These are phyloP conservation scores for Fraxinus anomala DNA, from an alignment of 257 asterid genomes.

Conservation along the genomic window DNA sequence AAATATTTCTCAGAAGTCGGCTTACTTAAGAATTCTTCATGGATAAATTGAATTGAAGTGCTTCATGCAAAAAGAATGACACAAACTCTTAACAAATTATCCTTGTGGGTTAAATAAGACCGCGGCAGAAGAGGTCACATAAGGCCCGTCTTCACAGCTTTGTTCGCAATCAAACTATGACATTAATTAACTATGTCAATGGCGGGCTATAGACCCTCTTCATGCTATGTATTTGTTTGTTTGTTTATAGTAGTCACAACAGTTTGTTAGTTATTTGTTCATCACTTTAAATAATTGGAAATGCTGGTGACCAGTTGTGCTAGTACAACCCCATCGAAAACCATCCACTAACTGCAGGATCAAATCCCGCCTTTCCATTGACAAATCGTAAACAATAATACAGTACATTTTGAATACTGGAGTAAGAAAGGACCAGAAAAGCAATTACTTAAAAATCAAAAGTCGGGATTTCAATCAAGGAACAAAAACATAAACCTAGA, in stretches of 20 bases:
- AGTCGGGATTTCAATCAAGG: background rate
- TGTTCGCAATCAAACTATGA: slow-evolving; percentile 1
- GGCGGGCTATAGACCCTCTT: background rate
- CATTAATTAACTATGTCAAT: slow-evolving; percentile 17
- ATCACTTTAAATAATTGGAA: background rate
- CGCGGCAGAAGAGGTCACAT: background rate
- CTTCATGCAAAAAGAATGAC: background rate
- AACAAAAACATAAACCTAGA: background rate
- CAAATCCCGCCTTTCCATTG: background rate
- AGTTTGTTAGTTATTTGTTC: background rate
- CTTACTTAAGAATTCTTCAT: background rate
- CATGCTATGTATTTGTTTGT: background rate
- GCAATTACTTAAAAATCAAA: background rate
- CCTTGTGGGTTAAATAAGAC: background rate
- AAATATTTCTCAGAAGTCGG: background rate
- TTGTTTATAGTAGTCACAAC: background rate
- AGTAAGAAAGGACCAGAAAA: background rate
- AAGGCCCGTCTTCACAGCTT: background rate
- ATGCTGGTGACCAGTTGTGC: background rate
- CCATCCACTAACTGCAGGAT: background rate
- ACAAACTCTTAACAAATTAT: background rate
- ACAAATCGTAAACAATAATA: background rate
- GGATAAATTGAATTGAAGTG: background rate
- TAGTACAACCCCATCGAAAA: background rate
- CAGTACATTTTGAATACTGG: background rate